Conservation (phyloP, 805 yeast genomes). For the Schwanniomyces yamadae region DNA sequence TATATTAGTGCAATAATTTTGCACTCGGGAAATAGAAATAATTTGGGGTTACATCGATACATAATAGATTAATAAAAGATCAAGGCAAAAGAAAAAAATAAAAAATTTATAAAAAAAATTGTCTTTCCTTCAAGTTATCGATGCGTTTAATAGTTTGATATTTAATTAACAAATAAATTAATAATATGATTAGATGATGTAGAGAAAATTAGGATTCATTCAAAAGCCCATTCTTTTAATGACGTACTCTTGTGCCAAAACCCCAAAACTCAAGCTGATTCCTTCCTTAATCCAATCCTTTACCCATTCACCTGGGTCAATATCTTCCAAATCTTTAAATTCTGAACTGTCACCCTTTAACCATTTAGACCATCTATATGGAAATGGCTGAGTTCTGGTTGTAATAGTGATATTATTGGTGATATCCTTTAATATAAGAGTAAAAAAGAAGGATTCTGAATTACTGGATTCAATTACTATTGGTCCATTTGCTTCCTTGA, state of each 20-base stretch:
- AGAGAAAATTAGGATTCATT: too few species aligned
- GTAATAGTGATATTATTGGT: constrained; percentile 72
- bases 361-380: constrained; percentile 92
- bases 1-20: constrained; percentile 25
- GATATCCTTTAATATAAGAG: constrained; percentile 72
- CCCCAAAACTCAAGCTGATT: constrained; percentile 75
- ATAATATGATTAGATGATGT: too few species aligned
- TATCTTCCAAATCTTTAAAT: constrained; percentile 23
- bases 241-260: constrained; percentile 86
- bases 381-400: constrained; percentile 86
- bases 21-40: too few species aligned
- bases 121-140: not conserved
- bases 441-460: constrained; percentile 66
- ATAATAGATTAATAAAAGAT: constrained; percentile 2
- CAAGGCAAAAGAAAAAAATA: not conserved
- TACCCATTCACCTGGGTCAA: constrained; percentile 46
- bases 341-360: constrained; percentile 48
- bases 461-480: constrained; percentile 46
- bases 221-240: constrained; percentile 81
- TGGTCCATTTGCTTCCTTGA: constrained; percentile 17
- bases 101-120: not conserved
- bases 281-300: constrained; percentile 54
- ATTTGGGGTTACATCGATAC: not conserved
- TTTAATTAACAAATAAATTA: constrained; percentile 1
- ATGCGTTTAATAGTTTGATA: too few species aligned